Conservation (phyloP, 768 basidiomycete genomes). For the Kwoniella dejecticola region DNA sequence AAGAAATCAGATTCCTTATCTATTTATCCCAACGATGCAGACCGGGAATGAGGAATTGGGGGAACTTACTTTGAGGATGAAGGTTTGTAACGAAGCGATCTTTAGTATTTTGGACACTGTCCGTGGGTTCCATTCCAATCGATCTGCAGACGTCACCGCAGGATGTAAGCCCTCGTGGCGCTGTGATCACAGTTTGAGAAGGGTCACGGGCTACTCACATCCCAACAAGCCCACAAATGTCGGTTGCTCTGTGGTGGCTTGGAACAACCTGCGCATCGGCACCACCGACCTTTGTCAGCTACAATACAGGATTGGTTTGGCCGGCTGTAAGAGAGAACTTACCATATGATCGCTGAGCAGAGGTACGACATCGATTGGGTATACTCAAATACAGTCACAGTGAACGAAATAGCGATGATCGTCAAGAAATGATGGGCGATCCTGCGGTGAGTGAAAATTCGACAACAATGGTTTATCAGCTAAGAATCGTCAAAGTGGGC, state of each 20-base stretch:
- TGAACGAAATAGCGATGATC: constrained; percentile 36
- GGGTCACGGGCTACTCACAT: constrained; percentile 1
- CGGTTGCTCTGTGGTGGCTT: constrained; percentile 43
- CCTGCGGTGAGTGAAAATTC: constrained; percentile 17
- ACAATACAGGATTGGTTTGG: too few relatives aligned
- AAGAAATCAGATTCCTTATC: not conserved
- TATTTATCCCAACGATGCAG: not conserved
- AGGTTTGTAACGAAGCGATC: constrained; percentile 33
- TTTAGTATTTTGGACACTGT: constrained; percentile 23
- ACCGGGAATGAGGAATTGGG: not conserved
- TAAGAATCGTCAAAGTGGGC: not conserved
- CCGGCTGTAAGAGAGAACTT: not conserved
- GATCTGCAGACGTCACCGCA: not conserved
- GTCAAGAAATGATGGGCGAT: constrained; percentile 42
- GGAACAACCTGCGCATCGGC: constrained; percentile 30
- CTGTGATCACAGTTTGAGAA: too few relatives aligned
- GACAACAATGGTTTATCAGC: not conserved
- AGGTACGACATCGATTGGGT: constrained; percentile 30
- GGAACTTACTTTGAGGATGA: constrained; percentile 32
- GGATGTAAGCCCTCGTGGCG: not conserved
- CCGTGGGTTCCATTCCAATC: constrained; percentile 28
- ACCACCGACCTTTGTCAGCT: not conserved
- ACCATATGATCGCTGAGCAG: constrained; percentile 35
- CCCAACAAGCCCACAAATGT: constrained; percentile 38
- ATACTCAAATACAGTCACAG: constrained; percentile 39